These are phyloP conservation scores for Podospora fimiseda DNA, from an alignment of 495 filamentous ascomycete genomes.

Conservation along the genomic window DNA sequence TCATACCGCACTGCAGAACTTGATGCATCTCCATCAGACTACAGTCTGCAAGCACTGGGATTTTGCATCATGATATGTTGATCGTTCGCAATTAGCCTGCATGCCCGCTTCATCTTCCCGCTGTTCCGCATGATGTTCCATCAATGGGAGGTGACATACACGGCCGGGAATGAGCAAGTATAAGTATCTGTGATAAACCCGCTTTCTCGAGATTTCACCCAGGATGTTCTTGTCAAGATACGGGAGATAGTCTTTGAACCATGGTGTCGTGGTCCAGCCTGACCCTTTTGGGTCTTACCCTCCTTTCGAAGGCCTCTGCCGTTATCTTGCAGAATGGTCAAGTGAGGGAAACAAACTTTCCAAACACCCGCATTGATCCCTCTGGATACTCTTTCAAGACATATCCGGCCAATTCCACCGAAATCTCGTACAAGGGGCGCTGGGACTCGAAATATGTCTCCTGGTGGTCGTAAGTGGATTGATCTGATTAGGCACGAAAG, in stretches of 20 bases:
- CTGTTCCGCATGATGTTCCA: constrained; percentile 2
- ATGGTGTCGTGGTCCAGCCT: constrained; percentile 20
- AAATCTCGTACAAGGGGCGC: constrained; percentile 64
- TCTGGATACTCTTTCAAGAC: constrained; percentile 35
- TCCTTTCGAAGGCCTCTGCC: constrained; percentile 20
- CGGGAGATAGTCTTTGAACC: no score
- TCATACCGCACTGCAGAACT: neutral
- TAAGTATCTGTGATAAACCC: no score
- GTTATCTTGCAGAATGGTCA: constrained; percentile 63
- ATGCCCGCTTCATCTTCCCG: neutral
- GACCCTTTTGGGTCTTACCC: constrained; percentile 21
- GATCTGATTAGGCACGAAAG: no score
- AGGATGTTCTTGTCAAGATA: no score
- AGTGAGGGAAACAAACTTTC: constrained; percentile 39
- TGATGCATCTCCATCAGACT: neutral
- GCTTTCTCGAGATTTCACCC: no score
- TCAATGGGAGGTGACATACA: neutral
- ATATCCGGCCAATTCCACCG: constrained; percentile 49
- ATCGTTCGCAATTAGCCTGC: constrained; percentile 1
- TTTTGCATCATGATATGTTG: neutral
- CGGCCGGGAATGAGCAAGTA: neutral
- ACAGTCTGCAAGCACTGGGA: neutral
- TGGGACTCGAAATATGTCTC: constrained; percentile 63
- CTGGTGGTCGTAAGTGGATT: constrained; percentile 58
- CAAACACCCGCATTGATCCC: constrained; percentile 41